Base-by-base conservation (phyloP, 2,329 filamentous ascomycete genomes). In the Lecanicillium sp. region DNA sequence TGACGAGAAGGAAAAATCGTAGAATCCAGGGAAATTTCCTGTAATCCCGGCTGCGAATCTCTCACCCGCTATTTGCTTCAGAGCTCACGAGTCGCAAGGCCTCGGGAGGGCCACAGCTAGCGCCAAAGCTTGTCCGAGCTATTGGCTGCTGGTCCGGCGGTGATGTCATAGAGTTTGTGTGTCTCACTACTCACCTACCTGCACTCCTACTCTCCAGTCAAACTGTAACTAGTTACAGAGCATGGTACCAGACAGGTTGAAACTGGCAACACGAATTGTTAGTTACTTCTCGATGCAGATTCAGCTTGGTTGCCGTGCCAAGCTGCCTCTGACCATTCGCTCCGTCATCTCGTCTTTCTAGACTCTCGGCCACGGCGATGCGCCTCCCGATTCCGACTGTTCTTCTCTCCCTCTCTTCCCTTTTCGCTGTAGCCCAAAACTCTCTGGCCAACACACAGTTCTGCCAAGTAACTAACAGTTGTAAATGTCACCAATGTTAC, bases 101-200 rank as follows among this genome's bases (percentile, higher is more conserved):
- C 41, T 36, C 32, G 32, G 32, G 42, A 44, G 19, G n/a, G 20
- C n/a, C 42, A 20, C 33, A n/a, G 11, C 37, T 41, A 48, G 38
- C 30, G 36, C 37, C 36, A 29, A 42, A 48, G 36, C 45, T 48
- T 35, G 30, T 27, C 35, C n/a, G n/a, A 33, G 36, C 19, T 33
- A 40, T 47, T 19, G 27, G 19, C 38, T 19, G 17, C 38, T 23
- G 15, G 19, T 27, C 26, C 15, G 11, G 14, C 12, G 6, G 38
- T 48, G 45, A 48, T 48, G 45, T 48, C 45, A 48, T 48, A 17
- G 45, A 42, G 29, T 27, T 24, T 17, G 17, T 35, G 27, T 7
- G 33, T 30, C 17, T 44, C 23, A 9, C 26, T 29, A n/a, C 8
- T 35, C 39, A 32, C 17, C 17, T 27, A n/a, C n/a, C n/a, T n/a